phyloP scores from a whole-genome alignment of 768 basidiomycete species.

The Boletus rubescentipes region DNA sequence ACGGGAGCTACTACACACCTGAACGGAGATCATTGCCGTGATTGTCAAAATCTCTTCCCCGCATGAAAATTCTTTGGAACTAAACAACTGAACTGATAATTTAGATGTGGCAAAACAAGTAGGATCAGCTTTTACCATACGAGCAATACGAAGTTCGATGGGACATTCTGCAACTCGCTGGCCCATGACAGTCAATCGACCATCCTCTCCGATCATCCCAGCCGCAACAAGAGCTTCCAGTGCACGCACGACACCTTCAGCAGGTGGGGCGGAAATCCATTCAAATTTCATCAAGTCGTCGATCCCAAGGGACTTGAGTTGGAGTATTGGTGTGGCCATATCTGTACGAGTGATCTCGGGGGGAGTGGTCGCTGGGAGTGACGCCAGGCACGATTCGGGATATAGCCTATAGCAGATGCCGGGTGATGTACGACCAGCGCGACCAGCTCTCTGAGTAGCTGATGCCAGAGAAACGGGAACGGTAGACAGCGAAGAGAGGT shows the following conservation, averaged over 20 bases:
- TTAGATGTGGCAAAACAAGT: background rate
- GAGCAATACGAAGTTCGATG: constrained; percentile 88
- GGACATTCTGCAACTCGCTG: constrained; percentile 92
- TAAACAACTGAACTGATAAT: constrained; percentile 62
- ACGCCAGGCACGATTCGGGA: constrained; percentile 56
- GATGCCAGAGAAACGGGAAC: constrained; percentile 87
- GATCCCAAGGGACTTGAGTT: constrained; percentile 92
- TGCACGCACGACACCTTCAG: constrained; percentile 80
- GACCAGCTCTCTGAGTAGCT: constrained; percentile 88
- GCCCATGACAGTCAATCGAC: constrained; percentile 73
- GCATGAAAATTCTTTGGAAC: constrained; percentile 81
- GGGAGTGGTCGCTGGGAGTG: constrained; percentile 67
- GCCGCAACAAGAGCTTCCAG: constrained; percentile 79
- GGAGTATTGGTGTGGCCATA: constrained; percentile 87
- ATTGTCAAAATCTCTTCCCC: constrained; percentile 96
- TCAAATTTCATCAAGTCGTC: constrained; percentile 96
- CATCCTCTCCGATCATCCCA: constrained; percentile 83
- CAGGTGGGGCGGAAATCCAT: constrained; percentile 88
- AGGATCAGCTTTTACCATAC: constrained; percentile 63
- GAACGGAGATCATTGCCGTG: constrained; percentile 92
- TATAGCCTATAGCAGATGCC: constrained; percentile 95
- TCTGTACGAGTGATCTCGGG: constrained; percentile 93
- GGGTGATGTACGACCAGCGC: constrained; percentile 90
- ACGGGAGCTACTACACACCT: constrained; percentile 45
- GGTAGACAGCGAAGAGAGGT: constrained; percentile 79